A percentile compares a stretch with the other conserved stretches of the same genome.
phyloP scores from a whole-genome alignment of 257 asterid species.

The Ilex asprella region DNA sequence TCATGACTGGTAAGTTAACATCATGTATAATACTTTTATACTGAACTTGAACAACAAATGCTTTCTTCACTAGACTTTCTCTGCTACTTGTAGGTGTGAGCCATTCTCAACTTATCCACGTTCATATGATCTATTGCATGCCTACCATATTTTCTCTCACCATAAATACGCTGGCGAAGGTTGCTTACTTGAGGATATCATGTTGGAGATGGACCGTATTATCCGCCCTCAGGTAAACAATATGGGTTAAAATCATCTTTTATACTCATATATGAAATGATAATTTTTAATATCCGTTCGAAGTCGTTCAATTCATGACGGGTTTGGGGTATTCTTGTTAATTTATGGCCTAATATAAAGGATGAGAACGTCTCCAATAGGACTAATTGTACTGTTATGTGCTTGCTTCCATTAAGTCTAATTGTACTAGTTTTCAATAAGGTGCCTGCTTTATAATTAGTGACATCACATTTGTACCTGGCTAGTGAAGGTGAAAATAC shows the following conservation, averaged over 20 bases:
- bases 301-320: no score
- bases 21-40: not conserved
- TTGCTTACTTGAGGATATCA: conserved; percentile 73
- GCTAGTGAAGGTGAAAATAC: no score
- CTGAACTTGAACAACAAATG: not conserved
- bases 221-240: conserved; percentile 67
- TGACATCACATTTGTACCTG: no score
- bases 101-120: conserved; percentile 96
- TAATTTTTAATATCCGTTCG: not conserved
- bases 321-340: no score
- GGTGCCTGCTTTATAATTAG: no score
- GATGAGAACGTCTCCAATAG: no score
- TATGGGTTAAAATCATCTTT: not conserved
- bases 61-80: conserved; percentile 5
- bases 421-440: no score
- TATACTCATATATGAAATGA: not conserved
- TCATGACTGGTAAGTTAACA: conserved; percentile 68
- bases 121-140: conserved; percentile 55
- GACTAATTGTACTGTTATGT: no score
- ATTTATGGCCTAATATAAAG: no score
- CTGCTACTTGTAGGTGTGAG: conserved; percentile 57
- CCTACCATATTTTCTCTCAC: conserved; percentile 54
- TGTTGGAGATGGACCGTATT: conserved; percentile 90
- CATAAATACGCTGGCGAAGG: conserved; percentile 51
- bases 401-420: no score